A percentile compares a stretch with the other conserved stretches of the same genome.
Conservation (phyloP, 2,329 filamentous ascomycete genomes). For the Orbilia ellipsospora region DNA sequence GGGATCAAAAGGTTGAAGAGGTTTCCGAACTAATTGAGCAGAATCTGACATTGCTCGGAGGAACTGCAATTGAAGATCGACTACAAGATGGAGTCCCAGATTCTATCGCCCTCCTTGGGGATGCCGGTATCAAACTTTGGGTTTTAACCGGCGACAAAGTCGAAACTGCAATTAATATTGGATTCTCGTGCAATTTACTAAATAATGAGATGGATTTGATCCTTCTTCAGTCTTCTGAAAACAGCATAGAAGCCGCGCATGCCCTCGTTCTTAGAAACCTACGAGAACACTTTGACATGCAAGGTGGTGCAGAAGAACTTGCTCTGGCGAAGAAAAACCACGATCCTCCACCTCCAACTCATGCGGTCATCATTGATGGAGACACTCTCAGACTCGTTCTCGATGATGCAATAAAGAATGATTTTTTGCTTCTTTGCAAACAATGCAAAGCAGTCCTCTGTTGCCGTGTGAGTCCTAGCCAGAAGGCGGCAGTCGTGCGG, state of each 20-base stretch:
- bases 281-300: conserved; percentile 83
- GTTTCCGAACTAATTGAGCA: conserved; percentile 92
- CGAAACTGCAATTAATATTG: conserved; percentile 99
- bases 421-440: conserved; percentile 94
- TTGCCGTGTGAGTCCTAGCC: conserved; percentile 94
- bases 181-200: conserved; percentile 96
- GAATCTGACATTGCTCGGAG: conserved; percentile 85
- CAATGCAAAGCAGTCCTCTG: conserved; percentile 96
- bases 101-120: conserved; percentile 87
- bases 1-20: conserved; percentile 91
- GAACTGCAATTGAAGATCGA: conserved; percentile 96
- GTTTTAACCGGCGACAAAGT: conserved; percentile 98
- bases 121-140: conserved; percentile 98
- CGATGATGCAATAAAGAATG: conserved; percentile 83
- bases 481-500: conserved; percentile 95
- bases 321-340: conserved; percentile 82
- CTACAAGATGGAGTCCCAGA: conserved; percentile 97
- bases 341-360: conserved; percentile 84
- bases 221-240: conserved; percentile 84
- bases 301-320: conserved; percentile 86
- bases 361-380: conserved; percentile 93
- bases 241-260: conserved; percentile 61
- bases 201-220: conserved; percentile 98
- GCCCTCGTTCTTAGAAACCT: conserved; percentile 74
- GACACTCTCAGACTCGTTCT: conserved; percentile 91